phyloP scores from a whole-genome alignment of 208 protist genomes.

The Porcisia hertigi region DNA sequence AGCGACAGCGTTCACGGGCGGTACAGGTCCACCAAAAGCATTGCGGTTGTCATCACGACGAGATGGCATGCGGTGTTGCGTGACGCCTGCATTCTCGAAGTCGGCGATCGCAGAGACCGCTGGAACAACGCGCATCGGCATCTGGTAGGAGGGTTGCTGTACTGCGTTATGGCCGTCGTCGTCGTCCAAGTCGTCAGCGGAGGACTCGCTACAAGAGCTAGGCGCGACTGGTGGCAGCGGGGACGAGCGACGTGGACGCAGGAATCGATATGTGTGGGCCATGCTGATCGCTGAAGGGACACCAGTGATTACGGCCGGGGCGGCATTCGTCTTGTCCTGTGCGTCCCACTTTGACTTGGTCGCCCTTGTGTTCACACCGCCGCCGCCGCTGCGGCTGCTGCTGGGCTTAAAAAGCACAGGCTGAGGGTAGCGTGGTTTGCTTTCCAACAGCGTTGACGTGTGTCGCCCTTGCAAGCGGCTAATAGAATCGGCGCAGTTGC shows the following conservation, averaged over 20 bases:
- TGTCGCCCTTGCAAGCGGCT: constrained; percentile 4
- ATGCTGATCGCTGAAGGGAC: constrained; percentile 9
- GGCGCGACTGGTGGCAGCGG: constrained; percentile 29
- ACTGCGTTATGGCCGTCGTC: not conserved
- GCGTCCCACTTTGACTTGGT: not conserved
- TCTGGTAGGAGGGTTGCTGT: constrained; percentile 9
- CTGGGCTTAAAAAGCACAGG: not conserved
- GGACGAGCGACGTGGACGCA: constrained; percentile 14
- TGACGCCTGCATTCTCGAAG: not conserved
- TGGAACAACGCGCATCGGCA: constrained; percentile 6
- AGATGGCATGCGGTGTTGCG: no score
- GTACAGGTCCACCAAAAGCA: not conserved
- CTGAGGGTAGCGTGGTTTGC: constrained; percentile 23
- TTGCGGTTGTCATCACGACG: not conserved
- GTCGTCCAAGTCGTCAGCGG: not conserved
- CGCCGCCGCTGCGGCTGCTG: no score
- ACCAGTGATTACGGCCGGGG: not conserved
- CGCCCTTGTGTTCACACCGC: no score
- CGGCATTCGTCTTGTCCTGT: not conserved
- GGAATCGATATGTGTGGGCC: constrained; percentile 7
- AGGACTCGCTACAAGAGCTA: constrained; percentile 21
- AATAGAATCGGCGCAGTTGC: constrained; percentile 13
- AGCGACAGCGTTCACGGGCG: constrained; percentile 2
- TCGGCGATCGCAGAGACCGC: not conserved
- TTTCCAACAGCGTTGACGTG: constrained; percentile 18